phyloP scores from a whole-genome alignment of 2,329 filamentous ascomycete genomes.

The Taxawa tesnikishii region DNA sequence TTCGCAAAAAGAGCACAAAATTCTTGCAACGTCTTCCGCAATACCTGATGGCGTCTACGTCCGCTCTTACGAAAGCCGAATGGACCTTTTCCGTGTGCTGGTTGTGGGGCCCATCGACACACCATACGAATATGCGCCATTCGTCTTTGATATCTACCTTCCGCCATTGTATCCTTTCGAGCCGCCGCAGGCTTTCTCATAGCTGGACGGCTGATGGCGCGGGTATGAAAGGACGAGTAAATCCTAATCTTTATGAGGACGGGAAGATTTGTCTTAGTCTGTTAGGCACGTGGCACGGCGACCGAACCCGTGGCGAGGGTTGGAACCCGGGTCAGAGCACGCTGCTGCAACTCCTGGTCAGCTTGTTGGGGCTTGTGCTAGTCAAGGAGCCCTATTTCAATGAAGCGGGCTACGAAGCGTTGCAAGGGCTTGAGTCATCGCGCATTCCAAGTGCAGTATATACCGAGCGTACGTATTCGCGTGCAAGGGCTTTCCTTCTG shows the following conservation, averaged over 20 bases:
- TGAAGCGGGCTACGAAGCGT: slow-evolving; percentile 48
- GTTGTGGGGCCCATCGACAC: slow-evolving; percentile 47
- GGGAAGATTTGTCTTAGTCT: slow-evolving; percentile 49
- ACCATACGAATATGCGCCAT: slow-evolving; percentile 49
- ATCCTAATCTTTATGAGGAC: slow-evolving; percentile 51
- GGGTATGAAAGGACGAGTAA: slow-evolving; percentile 40
- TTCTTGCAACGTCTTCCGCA: slow-evolving; percentile 28
- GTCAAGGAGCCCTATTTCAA: slow-evolving; percentile 52
- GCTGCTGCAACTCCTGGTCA: slow-evolving; percentile 45
- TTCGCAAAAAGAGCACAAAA: slow-evolving; percentile 45
- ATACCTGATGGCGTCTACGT: slow-evolving; percentile 46
- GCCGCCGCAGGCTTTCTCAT: slow-evolving; percentile 46
- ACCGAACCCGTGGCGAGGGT: slow-evolving; percentile 34
- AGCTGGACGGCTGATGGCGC: slow-evolving; percentile 31
- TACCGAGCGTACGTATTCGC: slow-evolving; percentile 42
- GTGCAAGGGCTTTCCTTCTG: slow-evolving; percentile 37
- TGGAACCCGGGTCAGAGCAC: slow-evolving; percentile 43
- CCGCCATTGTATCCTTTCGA: slow-evolving; percentile 35
- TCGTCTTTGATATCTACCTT: slow-evolving; percentile 47
- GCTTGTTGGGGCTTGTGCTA: slow-evolving; percentile 43
- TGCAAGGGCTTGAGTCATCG: slow-evolving; percentile 28
- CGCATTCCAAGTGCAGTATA: slow-evolving; percentile 36
- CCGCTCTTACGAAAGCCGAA: slow-evolving; percentile 45
- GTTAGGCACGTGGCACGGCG: slow-evolving; percentile 47
- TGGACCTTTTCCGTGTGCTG: slow-evolving; percentile 46